These are phyloP conservation scores for Sporodiniella umbellata DNA, from an alignment of 371 early-diverging fungal genomes.

Conservation along the genomic window DNA sequence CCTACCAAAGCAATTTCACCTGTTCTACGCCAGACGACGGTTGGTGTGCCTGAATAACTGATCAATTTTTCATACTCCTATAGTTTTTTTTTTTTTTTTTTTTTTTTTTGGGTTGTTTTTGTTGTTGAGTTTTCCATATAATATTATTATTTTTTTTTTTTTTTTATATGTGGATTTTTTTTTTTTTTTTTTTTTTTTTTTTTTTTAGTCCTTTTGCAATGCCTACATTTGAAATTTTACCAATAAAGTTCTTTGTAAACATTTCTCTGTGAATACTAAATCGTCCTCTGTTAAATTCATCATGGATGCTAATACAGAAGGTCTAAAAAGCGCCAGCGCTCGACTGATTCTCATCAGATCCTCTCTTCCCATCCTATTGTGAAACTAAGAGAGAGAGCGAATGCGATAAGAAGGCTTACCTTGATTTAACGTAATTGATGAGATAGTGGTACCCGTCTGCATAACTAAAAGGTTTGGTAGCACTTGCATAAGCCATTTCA, in stretches of 20 bases:
- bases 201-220: no score
- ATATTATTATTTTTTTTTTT: conserved; percentile 48
- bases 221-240: conserved; percentile 4
- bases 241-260: conserved; percentile 62
- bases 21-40: conserved; percentile 89
- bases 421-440: conserved; percentile 66
- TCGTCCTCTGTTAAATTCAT: conserved; percentile 91
- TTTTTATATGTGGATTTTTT: no score
- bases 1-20: conserved; percentile 90
- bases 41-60: conserved; percentile 88
- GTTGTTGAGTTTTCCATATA: no score
- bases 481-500: conserved; percentile 45
- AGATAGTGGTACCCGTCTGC: conserved; percentile 86
- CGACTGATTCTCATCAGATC: conserved; percentile 87
- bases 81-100: neutral
- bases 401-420: no score
- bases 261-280: conserved; percentile 90
- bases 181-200: neutral
- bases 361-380: conserved; percentile 86
- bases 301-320: conserved; percentile 87
- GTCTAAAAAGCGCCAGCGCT: conserved; percentile 87
- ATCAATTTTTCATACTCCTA: conserved; percentile 89
- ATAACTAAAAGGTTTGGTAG: conserved; percentile 77
- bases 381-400: no score
- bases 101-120: neutral